These are phyloP conservation scores for Phlegmacium glaucopus DNA, from an alignment of 768 basidiomycete species.

Conservation along the genomic window DNA sequence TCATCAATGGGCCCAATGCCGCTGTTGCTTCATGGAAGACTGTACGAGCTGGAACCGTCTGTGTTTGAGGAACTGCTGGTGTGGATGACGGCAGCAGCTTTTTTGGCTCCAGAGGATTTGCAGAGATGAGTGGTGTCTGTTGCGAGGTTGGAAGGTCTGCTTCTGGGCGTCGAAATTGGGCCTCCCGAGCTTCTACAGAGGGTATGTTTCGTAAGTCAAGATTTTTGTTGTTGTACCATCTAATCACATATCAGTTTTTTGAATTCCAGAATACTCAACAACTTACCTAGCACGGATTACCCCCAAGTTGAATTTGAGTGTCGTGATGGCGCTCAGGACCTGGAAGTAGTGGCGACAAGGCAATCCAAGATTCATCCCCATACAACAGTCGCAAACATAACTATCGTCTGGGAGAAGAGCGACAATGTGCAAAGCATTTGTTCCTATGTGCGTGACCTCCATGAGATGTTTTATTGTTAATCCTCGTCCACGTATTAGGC, in stretches of 20 bases:
- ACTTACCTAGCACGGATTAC: constrained; percentile 17
- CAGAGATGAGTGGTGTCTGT: too few relatives aligned
- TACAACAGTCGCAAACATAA: constrained; percentile 26
- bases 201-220: constrained; percentile 3
- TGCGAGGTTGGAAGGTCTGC: too few relatives aligned
- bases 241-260: constrained; percentile 3
- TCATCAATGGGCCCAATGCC: constrained; percentile 14
- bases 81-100: too few relatives aligned
- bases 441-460: constrained; percentile 12
- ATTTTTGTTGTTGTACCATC: constrained; percentile 16
- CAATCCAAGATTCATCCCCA: constrained; percentile 23
- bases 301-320: constrained; percentile 20
- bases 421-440: constrained; percentile 16
- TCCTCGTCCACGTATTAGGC: constrained; percentile 8
- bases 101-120: too few relatives aligned
- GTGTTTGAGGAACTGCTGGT: constrained; percentile 4
- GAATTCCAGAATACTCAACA: not conserved
- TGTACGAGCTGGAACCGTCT: constrained; percentile 15
- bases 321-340: constrained; percentile 9
- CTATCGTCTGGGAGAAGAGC: constrained; percentile 15
- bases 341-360: constrained; percentile 23
- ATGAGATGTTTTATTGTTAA: constrained; percentile 17
- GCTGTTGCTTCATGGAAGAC: constrained; percentile 21
- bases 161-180: not conserved
- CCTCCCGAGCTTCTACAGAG: not conserved